These are phyloP conservation scores for Hypomyces rosellus DNA, from an alignment of 2,329 filamentous ascomycete genomes.

Conservation along the genomic window DNA sequence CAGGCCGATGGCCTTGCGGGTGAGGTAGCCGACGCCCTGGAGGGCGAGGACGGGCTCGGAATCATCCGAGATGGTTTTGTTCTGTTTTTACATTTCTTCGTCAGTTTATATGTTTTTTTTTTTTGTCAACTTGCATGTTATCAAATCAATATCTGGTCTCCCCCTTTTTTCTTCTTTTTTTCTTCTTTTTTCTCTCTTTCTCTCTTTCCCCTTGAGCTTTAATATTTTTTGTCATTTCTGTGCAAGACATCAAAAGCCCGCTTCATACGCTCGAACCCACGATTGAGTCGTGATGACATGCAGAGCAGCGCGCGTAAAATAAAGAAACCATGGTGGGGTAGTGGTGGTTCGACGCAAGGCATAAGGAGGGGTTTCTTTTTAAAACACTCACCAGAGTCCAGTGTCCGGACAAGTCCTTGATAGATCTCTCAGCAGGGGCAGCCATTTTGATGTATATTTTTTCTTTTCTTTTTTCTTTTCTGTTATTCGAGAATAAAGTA, in stretches of 20 bases:
- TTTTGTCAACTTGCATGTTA: no score
- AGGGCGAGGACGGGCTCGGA: conserved; percentile 63
- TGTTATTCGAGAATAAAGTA: no score
- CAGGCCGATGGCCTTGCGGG: conserved; percentile 63
- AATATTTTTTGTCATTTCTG: no score
- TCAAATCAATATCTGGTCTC: no score
- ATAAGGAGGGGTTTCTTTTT: conserved; percentile 1
- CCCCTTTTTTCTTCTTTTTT: no score
- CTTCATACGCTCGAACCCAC: no score
- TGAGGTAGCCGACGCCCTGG: conserved; percentile 66
- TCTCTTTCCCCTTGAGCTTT: no score
- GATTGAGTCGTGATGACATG: no score
- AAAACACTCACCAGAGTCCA: conserved; percentile 60
- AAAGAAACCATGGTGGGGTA: background rate
- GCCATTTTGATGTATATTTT: conserved; percentile 48
- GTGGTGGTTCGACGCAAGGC: conserved; percentile 1
- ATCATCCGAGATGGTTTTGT: conserved; percentile 65
- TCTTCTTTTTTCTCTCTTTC: no score
- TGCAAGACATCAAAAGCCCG: no score
- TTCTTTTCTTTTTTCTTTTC: background rate
- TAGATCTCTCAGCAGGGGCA: conserved; percentile 59
- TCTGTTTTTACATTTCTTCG: conserved; percentile 40
- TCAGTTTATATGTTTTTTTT: no score
- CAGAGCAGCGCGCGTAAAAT: no score
- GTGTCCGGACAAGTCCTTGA: conserved; percentile 61